Percentiles rank a stretch among this genome's conserved stretches.
phyloP scores from a whole-genome alignment of 352 stramenopile species.

The Phytopythium litorale region DNA sequence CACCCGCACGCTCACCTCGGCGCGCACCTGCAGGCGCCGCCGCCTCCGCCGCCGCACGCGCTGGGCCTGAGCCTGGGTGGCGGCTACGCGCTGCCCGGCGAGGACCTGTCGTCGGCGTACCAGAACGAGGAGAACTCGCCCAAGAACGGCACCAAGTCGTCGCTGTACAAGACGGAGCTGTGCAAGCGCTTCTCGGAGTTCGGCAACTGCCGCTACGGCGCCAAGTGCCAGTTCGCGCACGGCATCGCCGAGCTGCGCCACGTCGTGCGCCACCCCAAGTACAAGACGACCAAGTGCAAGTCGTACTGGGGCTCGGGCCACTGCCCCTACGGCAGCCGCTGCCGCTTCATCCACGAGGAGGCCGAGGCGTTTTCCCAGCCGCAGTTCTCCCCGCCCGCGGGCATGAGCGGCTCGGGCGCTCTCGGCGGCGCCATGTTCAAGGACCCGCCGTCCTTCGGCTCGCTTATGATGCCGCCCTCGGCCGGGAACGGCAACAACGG shows the following conservation, averaged over 20 bases:
- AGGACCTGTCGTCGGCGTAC: conserved; percentile 44
- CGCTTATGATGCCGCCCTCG: conserved; percentile 24
- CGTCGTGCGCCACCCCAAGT: conserved; percentile 86
- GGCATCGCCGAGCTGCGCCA: conserved; percentile 74
- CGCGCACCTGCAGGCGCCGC: conserved; percentile 5
- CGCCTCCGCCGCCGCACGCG: background rate
- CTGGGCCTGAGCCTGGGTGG: conserved; percentile 13
- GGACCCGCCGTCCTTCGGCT: conserved; percentile 21
- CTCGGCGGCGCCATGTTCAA: conserved; percentile 53
- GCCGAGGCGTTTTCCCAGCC: conserved; percentile 51
- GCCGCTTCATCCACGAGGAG: conserved; percentile 88
- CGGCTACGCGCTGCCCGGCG: conserved; percentile 37
- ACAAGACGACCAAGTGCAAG: conserved; percentile 92
- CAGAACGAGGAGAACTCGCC: conserved; percentile 74
- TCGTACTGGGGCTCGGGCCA: conserved; percentile 87
- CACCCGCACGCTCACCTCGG: conserved; percentile 1
- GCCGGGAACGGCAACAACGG: conserved; percentile 19
- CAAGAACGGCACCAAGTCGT: conserved; percentile 84
- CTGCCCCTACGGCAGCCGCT: conserved; percentile 84
- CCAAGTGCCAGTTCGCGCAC: conserved; percentile 87
- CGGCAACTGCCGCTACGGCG: conserved; percentile 84
- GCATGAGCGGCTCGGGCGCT: conserved; percentile 2
- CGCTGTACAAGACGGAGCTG: conserved; percentile 86
- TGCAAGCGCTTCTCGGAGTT: conserved; percentile 88
- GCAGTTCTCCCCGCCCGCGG: conserved; percentile 44